Evolutionary conservation across 2,329 filamentous ascomycete species (phyloP).

Genomic region (Scedosporium apiospermum): DNA sequence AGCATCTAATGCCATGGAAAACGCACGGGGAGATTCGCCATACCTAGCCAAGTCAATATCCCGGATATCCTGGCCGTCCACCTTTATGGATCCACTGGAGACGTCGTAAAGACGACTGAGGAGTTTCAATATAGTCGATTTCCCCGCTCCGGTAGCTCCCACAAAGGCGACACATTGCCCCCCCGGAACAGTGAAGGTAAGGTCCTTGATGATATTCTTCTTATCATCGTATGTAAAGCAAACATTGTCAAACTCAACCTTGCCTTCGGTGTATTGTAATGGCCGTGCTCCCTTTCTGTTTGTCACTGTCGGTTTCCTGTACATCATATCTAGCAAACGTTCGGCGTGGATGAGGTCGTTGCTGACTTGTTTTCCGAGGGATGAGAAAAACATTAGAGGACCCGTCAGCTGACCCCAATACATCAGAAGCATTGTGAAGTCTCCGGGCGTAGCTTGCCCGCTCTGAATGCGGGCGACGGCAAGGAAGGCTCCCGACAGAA

Average conservation of each 20-base stretch:
- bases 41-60: conserved; percentile 41
- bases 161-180: conserved; percentile 51
- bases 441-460: conserved; percentile 50
- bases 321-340: conserved; percentile 48
- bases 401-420: conserved; percentile 67
- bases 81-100: conserved; percentile 38
- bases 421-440: conserved; percentile 62
- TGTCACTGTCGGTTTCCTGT: conserved; percentile 43
- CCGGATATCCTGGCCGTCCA: conserved; percentile 48
- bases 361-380: conserved; percentile 45
- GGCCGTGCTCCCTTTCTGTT: conserved; percentile 41
- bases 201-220: conserved; percentile 45
- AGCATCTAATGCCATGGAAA: neutral
- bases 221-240: conserved; percentile 51
- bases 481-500: conserved; percentile 53
- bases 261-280: conserved; percentile 40
- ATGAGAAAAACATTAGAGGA: conserved; percentile 61
- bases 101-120: conserved; percentile 51
- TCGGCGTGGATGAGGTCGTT: conserved; percentile 49
- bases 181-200: conserved; percentile 39
- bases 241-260: conserved; percentile 45
- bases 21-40: neutral
- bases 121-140: conserved; percentile 49
- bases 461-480: conserved; percentile 57
- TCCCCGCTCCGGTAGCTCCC: conserved; percentile 49